Evolutionary conservation across 768 basidiomycete species (phyloP), one percentile per base, ranked within the genome.

Genomic region (Tricholoma bakamatsutake): DNA sequence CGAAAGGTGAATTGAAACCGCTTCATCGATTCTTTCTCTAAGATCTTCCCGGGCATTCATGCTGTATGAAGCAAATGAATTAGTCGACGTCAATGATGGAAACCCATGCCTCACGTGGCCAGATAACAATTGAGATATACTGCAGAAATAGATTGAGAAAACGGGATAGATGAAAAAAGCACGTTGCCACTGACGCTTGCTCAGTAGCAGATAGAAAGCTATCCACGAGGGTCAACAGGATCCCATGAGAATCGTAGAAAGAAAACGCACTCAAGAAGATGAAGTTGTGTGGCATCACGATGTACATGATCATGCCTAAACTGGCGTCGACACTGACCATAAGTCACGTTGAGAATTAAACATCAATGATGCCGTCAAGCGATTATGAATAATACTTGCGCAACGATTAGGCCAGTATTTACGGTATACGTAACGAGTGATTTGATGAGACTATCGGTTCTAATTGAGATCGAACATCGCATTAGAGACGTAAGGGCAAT

Each of bases 41-140:
- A 81, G 70, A 1, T 65, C 61, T 43, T 70, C 66, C 0, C 80
- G 72, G 11, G 77, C 76, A 54, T 83, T 83, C 35, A 83, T 71
- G 27, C 78, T 73, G 4, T 33, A 27, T 6, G 27, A 15, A 10
- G 8, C 43, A 24, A n/a, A 17, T 18, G 13, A 35, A 45, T 34
- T 24, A 49, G 8, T 28, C 17, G 24, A 28, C 42, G 18, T 45
- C 7, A 31, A 18, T 40, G 34, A 31, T 40, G 24, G 21, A 24
- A 15, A 30, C 10, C 7, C 8, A 2, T 30, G 13, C 15, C 68
- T 62, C 37, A 74, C 71, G 67, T 67, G 28, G 82, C 80, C 7
- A 84, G 72, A 60, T 82, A 81, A 7, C 81, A 79, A 58, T 83
- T 83, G 12, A 79, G 69, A 59, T 83, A 83, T 24, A 84, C 80